A percentile compares a stretch with the other conserved stretches of the same genome.
Evolutionary conservation across 257 asterid species (phyloP).

Genomic region (Solanum paucissectum): DNA sequence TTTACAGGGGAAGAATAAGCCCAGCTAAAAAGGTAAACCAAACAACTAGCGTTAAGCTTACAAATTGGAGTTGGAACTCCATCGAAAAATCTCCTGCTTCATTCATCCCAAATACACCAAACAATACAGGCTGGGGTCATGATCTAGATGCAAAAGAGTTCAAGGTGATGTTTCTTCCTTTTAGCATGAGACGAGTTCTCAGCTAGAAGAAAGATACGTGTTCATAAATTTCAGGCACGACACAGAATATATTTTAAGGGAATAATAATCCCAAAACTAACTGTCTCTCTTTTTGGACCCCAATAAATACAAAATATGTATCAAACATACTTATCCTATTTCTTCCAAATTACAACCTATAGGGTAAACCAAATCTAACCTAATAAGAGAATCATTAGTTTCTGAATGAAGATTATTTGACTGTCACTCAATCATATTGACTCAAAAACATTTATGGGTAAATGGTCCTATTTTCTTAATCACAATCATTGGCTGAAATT

Average conservation of each 20-base stretch:
- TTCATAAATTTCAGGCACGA: not conserved
- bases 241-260: not conserved
- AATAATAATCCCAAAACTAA: not conserved
- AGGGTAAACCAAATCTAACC: not conserved
- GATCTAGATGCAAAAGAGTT: not conserved
- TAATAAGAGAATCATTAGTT: not conserved
- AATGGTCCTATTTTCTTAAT: not conserved
- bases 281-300: not conserved
- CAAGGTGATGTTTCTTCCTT: not conserved
- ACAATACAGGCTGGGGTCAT: not conserved
- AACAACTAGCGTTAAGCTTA: not conserved
- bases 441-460: not conserved
- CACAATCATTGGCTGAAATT: conserved; percentile 23
- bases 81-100: not conserved
- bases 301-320: not conserved
- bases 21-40: not conserved
- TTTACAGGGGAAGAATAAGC: not conserved
- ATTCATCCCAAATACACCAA: not conserved
- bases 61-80: not conserved
- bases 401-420: not conserved
- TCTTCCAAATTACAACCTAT: not conserved
- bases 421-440: not conserved
- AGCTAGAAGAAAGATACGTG: not conserved
- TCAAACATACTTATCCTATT: not conserved
- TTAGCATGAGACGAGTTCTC: not conserved